Evolutionary conservation across 352 stramenopile species (phyloP), one percentile per base, ranked within the genome.

Genomic region (Phytophthora palmivora): DNA sequence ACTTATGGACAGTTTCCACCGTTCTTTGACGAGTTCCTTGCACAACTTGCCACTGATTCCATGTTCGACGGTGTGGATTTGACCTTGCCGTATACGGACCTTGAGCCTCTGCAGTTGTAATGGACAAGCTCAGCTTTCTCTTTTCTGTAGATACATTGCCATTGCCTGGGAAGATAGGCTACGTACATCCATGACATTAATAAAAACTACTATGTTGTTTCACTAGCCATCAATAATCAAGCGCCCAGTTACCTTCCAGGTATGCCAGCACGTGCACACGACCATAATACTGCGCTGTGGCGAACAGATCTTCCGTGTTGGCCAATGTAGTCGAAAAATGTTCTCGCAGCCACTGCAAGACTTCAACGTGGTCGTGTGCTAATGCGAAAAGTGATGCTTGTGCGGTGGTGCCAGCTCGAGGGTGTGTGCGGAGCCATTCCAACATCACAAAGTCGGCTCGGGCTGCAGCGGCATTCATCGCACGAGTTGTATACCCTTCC

Each of bases 331-430:
- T 28, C 11, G 51, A 8, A 38, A 55, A 72, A 24, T 68, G n/a
- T 10, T 58, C 38, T 19, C 58, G 58, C 28, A 72, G 50, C 63
- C 63, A 72, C n/a, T 48, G 22, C 50, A 68, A 37, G 11, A 68
- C 63, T 37, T 72, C 63, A 16, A 72, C 26, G 50, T 72, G 57
- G 38, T 72, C 58, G 15, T 64, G 42, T n/a, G 51, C 50, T 6
- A 72, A 32, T 19, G 58, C 63, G 16, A 64, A 55, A 30, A 68
- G 24, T n/a, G 63, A 66, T 4, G 58, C 63, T 26, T 68, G 43
- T 21, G 50, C 39, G n/a, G 44, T 60, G 39, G 50, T 63, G 14
- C 37, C 19, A 37, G 43, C 30, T 9, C 30, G 6, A 18, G 26
- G 30, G 15, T 68, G 43, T 7, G 37, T 33, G 18, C 36, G 58